Evolutionary conservation across 345 rosid genomes (phyloP).

Genomic region (Aegle marmelos): DNA sequence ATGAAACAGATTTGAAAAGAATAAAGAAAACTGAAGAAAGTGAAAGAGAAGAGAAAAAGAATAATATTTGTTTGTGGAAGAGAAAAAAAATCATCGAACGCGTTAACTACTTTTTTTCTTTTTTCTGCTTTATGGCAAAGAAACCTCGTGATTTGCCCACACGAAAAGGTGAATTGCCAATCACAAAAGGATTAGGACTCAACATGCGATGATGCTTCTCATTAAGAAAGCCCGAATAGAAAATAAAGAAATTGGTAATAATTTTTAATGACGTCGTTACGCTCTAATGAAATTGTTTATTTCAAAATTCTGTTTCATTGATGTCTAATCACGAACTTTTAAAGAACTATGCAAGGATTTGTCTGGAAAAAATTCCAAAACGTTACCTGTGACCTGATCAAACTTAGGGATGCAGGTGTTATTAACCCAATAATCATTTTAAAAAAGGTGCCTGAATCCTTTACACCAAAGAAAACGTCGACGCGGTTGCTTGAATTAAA

Average conservation of each 20-base stretch:
- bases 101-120: not conserved
- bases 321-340: not conserved
- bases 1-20: not conserved
- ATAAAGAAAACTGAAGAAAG: no score
- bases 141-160: no score
- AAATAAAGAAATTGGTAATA: not conserved
- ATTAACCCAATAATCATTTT: not conserved
- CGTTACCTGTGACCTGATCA: not conserved
- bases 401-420: not conserved
- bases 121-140: no score
- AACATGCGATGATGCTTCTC: not conserved
- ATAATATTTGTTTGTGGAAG: no score
- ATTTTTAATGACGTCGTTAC: no score
- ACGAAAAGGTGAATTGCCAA: not conserved
- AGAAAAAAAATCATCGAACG: not conserved
- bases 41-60: not conserved
- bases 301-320: no score
- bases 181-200: not conserved
- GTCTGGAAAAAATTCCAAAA: not conserved
- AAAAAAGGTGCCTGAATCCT: not conserved
- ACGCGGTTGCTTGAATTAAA: not conserved
- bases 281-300: not conserved
- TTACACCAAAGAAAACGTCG: not conserved
- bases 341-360: not conserved
- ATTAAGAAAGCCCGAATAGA: not conserved